Base-by-base conservation (phyloP, 345 rosid genomes). In the Acer negundo region DNA sequence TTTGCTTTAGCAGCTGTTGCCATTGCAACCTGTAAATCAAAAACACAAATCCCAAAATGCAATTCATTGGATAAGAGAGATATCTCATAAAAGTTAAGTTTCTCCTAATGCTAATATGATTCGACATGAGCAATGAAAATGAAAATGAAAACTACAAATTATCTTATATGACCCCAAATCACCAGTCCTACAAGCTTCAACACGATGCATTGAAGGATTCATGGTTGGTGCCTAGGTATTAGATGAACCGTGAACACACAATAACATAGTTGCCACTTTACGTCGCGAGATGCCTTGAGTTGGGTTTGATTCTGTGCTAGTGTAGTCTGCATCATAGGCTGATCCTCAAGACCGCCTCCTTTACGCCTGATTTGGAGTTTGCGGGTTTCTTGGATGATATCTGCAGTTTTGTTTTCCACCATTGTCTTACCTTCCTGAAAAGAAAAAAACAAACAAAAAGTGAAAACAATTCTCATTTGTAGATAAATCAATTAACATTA, bases 231-330 rank as follows among this genome's bases (percentile, higher is more conserved):
- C 23, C 65, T 42, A 38, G 13, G 70, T 65, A 77, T 73, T 79
- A 73, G 7, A 74, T 80, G 77, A 85, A 80, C 83, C 77, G 68
- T 71, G 84, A 68, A 75, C 79, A 85, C 86, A 77, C 88, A 80
- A 85, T 35, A 58, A 82, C 90, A 80, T 58, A 80, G 83, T 84
- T 86, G 91, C 85, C 90, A 88, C 90, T 97, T 93, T 86, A 97
- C 98, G 78, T 97, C 99, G 81, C 99, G 98, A 73, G 99, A 94
- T 76, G 99, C 99, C 92, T 97, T 97, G 87, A 97, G 91, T 75
- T 93, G 98, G 62, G 85, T 78, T 75, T 80, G 90, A 74, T 67
- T 78, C 67, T 71, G 86, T 13, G 80, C 83, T 55, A 77, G 86
- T 64, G 61, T 42, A 71, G 83, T 70, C 80, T 80, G 82, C 75